phyloP scores from a whole-genome alignment of 2,329 filamentous ascomycete species.

The Alternaria triticina region DNA sequence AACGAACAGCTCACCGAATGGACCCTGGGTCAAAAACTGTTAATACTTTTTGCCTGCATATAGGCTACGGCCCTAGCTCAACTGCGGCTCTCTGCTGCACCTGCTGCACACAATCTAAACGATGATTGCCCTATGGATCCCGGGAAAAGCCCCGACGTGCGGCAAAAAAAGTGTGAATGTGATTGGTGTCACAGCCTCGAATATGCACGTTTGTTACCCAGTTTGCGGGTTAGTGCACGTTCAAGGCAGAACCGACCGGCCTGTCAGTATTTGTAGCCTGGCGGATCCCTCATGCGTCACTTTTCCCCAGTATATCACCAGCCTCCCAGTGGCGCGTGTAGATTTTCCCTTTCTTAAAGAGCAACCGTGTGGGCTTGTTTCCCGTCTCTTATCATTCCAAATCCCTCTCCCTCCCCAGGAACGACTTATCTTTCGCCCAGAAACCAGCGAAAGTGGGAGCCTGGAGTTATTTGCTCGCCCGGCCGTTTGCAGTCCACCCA shows the following conservation, averaged over 20 bases:
- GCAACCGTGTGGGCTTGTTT: not conserved
- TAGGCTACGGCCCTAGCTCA: constrained; percentile 14
- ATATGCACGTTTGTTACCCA: constrained; percentile 30
- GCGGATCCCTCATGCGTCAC: constrained; percentile 31
- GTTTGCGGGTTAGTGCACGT: constrained; percentile 27
- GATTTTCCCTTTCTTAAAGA: constrained; percentile 6
- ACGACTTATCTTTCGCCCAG: not conserved
- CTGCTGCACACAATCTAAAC: not conserved
- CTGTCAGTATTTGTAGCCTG: constrained; percentile 35
- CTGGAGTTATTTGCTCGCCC: not conserved
- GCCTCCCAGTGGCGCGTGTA: constrained; percentile 8
- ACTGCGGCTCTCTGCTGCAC: constrained; percentile 14
- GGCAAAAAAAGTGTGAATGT: constrained; percentile 10
- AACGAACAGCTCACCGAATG: not conserved
- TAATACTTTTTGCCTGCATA: constrained; percentile 24
- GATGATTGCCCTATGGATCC: constrained; percentile 6
- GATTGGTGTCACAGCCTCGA: constrained; percentile 33
- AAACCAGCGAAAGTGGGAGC: not conserved
- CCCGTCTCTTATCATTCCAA: not conserved
- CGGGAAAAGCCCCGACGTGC: not conserved
- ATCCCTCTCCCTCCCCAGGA: not conserved
- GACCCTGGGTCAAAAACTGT: not conserved
- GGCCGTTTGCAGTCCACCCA: not conserved
- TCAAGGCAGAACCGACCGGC: constrained; percentile 25
- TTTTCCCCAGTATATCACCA: constrained; percentile 3